Conservation (phyloP, 768 basidiomycete genomes). For the Nidularia pulvinata region DNA sequence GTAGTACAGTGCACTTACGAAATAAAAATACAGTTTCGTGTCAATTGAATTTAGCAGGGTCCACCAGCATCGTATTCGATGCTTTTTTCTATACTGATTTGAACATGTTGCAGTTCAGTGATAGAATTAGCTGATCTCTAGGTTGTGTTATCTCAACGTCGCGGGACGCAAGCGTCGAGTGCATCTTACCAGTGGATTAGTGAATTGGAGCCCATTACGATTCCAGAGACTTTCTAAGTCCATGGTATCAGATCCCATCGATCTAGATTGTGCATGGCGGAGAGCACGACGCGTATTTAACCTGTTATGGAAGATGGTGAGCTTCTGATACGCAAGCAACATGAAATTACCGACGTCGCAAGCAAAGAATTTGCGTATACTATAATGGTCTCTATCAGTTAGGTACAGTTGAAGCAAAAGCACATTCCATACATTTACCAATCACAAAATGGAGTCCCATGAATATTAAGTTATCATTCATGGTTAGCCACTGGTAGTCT, state of each 20-base stretch:
- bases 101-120: too few species aligned
- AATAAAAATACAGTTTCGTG: too few species aligned
- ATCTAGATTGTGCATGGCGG: slow-evolving; percentile 8
- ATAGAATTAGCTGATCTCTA: too few species aligned
- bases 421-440: slow-evolving; percentile 34
- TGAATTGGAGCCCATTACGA: too few species aligned
- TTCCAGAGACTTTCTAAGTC: neutral
- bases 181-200: too few species aligned
- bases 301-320: slow-evolving; percentile 1
- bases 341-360: slow-evolving; percentile 17
- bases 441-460: slow-evolving; percentile 51
- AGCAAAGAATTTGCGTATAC: slow-evolving; percentile 48
- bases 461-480: slow-evolving; percentile 42
- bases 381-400: slow-evolving; percentile 9
- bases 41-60: too few species aligned
- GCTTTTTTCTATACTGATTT: too few species aligned
- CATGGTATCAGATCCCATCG: neutral
- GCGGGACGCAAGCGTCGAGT: too few species aligned
- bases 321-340: slow-evolving; percentile 6
- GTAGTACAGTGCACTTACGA: too few species aligned
- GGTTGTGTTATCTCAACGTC: too few species aligned
- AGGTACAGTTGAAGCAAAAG: neutral
- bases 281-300: slow-evolving; percentile 13
- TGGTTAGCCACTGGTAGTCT: slow-evolving; percentile 37
- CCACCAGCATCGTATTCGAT: too few species aligned